Percentiles rank a stretch among this genome's conserved stretches.
These are phyloP conservation scores for Smittium culicis DNA, from an alignment of 371 early-diverging fungal species.

Conservation along the genomic window DNA sequence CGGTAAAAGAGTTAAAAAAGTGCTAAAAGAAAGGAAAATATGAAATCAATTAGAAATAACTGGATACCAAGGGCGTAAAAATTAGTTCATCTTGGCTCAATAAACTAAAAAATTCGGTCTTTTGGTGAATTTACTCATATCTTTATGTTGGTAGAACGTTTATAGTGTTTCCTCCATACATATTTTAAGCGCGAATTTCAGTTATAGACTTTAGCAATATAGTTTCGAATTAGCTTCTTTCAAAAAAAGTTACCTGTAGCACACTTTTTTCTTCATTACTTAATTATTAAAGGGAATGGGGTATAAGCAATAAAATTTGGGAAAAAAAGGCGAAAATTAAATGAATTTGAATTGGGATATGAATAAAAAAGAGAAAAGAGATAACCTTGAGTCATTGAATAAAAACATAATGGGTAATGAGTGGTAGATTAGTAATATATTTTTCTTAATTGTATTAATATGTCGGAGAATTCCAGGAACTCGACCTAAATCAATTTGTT, in stretches of 20 bases:
- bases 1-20: neutral
- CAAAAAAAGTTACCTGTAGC: constrained; percentile 80
- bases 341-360: too few species aligned
- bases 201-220: constrained; percentile 76
- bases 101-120: constrained; percentile 21
- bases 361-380: too few species aligned
- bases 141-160: constrained; percentile 91
- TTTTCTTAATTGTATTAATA: too few species aligned
- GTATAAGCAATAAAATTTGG: too few species aligned
- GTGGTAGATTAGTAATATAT: too few species aligned
- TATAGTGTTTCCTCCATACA: constrained; percentile 34
- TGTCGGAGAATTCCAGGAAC: too few species aligned
- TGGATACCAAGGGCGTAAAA: constrained; percentile 89
- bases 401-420: too few species aligned
- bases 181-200: constrained; percentile 38
- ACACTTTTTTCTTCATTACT: constrained; percentile 92
- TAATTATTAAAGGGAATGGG: too few species aligned
- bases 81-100: constrained; percentile 59
- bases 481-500: too few species aligned
- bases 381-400: too few species aligned
- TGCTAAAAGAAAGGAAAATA: neutral
- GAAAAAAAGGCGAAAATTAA: too few species aligned
- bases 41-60: constrained; percentile 30
- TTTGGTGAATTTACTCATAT: constrained; percentile 32
- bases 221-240: constrained; percentile 83